phyloP scores from a whole-genome alignment of 768 basidiomycete genomes.

The Coprinopsis strossmayeri region DNA sequence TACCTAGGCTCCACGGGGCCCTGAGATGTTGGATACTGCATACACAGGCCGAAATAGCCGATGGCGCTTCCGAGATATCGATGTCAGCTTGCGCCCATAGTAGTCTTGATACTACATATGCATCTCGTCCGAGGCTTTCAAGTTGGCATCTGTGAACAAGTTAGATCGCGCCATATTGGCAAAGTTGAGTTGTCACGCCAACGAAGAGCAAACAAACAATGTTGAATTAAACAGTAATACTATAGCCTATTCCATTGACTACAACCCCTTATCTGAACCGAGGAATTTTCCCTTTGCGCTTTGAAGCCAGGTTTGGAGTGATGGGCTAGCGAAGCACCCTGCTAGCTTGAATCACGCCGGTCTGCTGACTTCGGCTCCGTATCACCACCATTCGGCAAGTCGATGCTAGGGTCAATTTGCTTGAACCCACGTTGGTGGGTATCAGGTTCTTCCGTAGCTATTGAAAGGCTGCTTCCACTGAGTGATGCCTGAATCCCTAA shows the following conservation, averaged over 20 bases:
- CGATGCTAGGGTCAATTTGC: conserved; percentile 1
- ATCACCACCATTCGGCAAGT: not conserved
- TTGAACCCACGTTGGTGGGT: conserved; percentile 5
- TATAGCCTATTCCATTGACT: not conserved
- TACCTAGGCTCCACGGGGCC: no score
- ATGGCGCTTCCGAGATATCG: no score
- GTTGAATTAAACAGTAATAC: not conserved
- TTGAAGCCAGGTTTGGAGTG: not conserved
- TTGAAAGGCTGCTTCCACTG: conserved; percentile 8
- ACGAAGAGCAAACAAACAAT: no score
- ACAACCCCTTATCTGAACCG: not conserved
- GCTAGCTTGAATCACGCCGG: not conserved
- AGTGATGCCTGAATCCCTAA: conserved; percentile 7
- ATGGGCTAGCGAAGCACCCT: not conserved
- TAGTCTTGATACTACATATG: no score
- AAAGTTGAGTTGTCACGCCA: no score
- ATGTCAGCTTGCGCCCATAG: no score
- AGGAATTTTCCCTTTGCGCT: not conserved
- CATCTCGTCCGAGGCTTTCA: no score
- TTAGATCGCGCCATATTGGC: no score
- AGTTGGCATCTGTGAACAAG: no score
- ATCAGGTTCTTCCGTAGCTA: conserved; percentile 2
- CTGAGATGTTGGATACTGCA: no score
- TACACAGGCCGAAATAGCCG: no score
- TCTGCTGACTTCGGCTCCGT: not conserved